Evolutionary conservation across 306 rosid species (phyloP), one percentile per base, ranked within the genome.

Genomic region (Styphnolobium japonicum): DNA sequence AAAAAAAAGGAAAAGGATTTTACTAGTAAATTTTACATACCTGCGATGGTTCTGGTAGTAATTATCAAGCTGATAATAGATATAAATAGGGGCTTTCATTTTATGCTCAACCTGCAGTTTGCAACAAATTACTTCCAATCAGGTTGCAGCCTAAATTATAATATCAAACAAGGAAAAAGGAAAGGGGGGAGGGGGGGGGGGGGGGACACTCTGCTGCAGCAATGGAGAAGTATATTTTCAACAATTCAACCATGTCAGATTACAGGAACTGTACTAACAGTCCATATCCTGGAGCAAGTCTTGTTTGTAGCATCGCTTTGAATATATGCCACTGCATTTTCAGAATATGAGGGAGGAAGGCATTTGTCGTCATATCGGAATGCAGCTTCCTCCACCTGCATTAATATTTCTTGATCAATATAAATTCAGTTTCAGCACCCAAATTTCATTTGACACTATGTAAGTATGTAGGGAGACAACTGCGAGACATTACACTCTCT

Each of bases 21-120:
- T 3, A 19, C 51, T 14, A 19, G 43, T 46, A 39, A 53, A 53
- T 62, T 27, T 22, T 22, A 22, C 85, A 36, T 77, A 94, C 97
- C 98, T 86, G 36, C 98, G 94, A 83, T 94, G 97, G 82, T 94
- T 94, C 88, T 94, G 98, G 71, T 84, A 90, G 87, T 76, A 92
- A 86, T 88, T 87, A 19, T 92, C 97, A 68, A 94, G 96, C 68
- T 94, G 93, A 31, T 94, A 94, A 73, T 94, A 90, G 84, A 94
- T 65, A 63, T 79, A 90, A 69, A 94, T 66, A 0, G 97, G 97
- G 77, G 87, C 88, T 76, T 88, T 86, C 98, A 94, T 94, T 85
- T 67, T 82, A 76, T 77, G 90, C 7, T 86, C 80, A 56, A 94
- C 90, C 98, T 92, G 89, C 56, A 10, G n/a, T 23, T 46, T 73